Conservation (phyloP, 495 filamentous ascomycete genomes). For the Hypoxylon lenormandii region DNA sequence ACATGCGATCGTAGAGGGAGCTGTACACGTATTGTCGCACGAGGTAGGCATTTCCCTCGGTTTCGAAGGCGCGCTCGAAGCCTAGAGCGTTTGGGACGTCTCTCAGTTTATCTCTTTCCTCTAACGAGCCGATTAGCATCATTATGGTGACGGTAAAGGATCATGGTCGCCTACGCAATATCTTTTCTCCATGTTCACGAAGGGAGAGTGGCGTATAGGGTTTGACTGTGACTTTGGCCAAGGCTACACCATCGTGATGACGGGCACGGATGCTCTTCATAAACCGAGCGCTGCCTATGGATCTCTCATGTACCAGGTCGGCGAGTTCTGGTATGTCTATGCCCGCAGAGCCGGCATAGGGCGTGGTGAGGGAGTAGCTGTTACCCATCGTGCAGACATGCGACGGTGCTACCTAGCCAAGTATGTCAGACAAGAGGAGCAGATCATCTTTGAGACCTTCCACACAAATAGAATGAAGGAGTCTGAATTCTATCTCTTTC, state of each 20-base stretch:
- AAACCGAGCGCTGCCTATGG: conserved; percentile 91
- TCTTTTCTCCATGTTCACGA: conserved; percentile 77
- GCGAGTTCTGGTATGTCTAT: conserved; percentile 93
- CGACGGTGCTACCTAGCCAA: conserved; percentile 49
- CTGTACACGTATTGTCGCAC: conserved; percentile 97
- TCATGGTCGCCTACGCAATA: conserved; percentile 70
- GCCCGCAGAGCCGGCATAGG: conserved; percentile 87
- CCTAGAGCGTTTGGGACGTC: conserved; percentile 91
- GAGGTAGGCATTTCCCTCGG: conserved; percentile 87
- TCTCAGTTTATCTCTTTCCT: conserved; percentile 79
- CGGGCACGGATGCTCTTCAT: conserved; percentile 95
- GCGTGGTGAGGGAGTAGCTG: conserved; percentile 90
- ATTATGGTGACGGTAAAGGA: neutral
- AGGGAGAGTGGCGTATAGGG: conserved; percentile 79
- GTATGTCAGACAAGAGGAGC: conserved; percentile 21
- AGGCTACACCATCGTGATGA: conserved; percentile 86
- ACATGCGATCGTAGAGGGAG: conserved; percentile 95
- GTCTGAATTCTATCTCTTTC: conserved; percentile 9
- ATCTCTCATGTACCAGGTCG: conserved; percentile 90
- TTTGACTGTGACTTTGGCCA: conserved; percentile 95
- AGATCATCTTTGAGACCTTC: conserved; percentile 37
- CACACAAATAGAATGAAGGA: conserved; percentile 4
- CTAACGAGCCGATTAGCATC: conserved; percentile 59
- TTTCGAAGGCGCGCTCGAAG: conserved; percentile 91
- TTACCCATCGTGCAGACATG: conserved; percentile 80